Base-by-base conservation (phyloP, 2,329 filamentous ascomycete species). In the Hymenoscyphus occultus region DNA sequence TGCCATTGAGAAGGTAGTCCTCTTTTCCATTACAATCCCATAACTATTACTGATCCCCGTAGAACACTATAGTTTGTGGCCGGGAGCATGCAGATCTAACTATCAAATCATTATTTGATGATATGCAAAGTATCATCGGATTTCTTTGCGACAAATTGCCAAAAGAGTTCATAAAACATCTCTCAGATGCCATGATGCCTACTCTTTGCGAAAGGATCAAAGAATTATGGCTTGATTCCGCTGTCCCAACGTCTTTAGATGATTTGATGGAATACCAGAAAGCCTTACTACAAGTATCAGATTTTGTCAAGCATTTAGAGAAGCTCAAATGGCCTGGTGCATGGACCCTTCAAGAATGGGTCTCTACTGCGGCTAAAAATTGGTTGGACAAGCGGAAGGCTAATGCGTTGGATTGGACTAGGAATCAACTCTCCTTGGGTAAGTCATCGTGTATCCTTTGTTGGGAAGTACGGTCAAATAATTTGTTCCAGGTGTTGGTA, bases 341-440 rank as follows among this genome's bases (percentile, higher is more conserved):
- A 59, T 80, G 83, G 14, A 85, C 89, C 39, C 78, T 99, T 45
- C 82, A 85, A 56, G 86, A 91, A 31, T 99, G 95, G 94, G 88
- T 92, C 0, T 85, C 88, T 51, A 88, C 89, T 67, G 90, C 92
- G 0, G 91, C 93, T 0, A 86, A 87, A 64, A 88, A 92, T 32
- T 99, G 95, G 95, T 83, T 98, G 14, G 86, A 86, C 1, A 94
- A 92, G 75, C 90, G 93, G 69, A 87, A 91, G 72, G 93, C 96
- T 72, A 87, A 84, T 40, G 88, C 92, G 0, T 82, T 99, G 31
- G 89, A 93, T 67, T 83, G 85, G 40, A 87, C 96, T 13, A 86
- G 95, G 31, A 84, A 79, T 22, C 84, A 89, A 57, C 82, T 97
- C 2, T 83, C 87, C n/a, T 54, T 73, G 28, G 73, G 73, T 70